Base-by-base conservation (phyloP, 1,284 basidiomycete genomes). In the Ceratobasidium sp. region DNA sequence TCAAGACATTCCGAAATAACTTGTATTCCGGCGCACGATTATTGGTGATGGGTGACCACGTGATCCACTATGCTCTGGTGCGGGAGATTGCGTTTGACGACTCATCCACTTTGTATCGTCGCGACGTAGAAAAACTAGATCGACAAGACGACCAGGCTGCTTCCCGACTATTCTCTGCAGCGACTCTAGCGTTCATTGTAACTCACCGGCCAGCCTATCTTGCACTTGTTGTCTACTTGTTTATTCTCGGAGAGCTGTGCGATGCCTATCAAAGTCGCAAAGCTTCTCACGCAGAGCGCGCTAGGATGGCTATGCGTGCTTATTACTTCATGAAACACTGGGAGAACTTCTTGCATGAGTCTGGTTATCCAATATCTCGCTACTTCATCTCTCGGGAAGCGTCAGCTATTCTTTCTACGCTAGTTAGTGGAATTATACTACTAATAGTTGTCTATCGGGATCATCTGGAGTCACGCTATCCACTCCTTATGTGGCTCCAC, bases 121-220 rank as follows among this genome's bases (percentile, higher is more conserved):
- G 84, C 0, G 86, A 87, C 79, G 84, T 87, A 9, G 80, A 83
- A n/a, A 84, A 84, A 59, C 42, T 85, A 0, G 86, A 87, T 77
- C 77, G 82, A 1, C 87, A 88, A 80, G 86, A 87, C 80, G 86
- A 88, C 79, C 82, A 83, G 77, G 86, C 87, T 7, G 86, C 87
- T 0, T 78, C 80, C 0, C 82, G 85, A 0, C 67, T 85, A 0
- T 86, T 86, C 78, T 84, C 83, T 20, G 83, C 83, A 0, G 78
- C 77, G 1, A 80, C 81, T 2, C 77, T 87, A 0, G 54, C 82
- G 3, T 84, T 79, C 40, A 38, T 74, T 79, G 2, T 69, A 5
- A 2, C n/a, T 4, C 26, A 44, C 15, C 44, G 13, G 9, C 1
- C 20, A 2, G 23, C 50, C 13, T 17, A 50, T n/a, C 23, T 50